Evolutionary conservation across 2,329 filamentous ascomycete genomes (phyloP).

Genomic region (Aspergillus persii): DNA sequence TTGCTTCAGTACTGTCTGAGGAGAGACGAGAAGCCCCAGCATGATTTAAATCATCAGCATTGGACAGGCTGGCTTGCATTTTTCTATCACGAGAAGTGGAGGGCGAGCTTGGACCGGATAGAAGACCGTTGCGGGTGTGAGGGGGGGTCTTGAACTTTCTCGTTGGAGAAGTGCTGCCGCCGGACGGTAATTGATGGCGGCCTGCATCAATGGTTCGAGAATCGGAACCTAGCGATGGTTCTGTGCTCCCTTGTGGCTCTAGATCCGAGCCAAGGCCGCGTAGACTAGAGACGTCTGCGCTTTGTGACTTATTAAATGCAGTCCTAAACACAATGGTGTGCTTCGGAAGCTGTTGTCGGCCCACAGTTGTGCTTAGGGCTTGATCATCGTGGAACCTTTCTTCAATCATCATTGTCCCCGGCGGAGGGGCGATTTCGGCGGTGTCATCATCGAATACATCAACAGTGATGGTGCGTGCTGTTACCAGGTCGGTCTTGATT

Average conservation of each 20-base stretch:
- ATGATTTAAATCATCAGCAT: conserved; percentile 1
- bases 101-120: neutral
- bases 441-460: conserved; percentile 45
- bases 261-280: neutral
- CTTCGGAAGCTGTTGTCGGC: conserved; percentile 36
- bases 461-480: conserved; percentile 47
- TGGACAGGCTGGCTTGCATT: neutral
- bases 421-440: conserved; percentile 44
- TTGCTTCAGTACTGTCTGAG: conserved; percentile 19
- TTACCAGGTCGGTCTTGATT: conserved; percentile 43
- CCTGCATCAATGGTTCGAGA: neutral
- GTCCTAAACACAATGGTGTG: conserved; percentile 48
- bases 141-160: neutral
- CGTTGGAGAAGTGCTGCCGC: neutral
- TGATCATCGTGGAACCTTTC: conserved; percentile 52
- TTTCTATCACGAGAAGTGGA: neutral
- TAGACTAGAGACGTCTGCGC: conserved; percentile 27
- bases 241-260: neutral
- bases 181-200: neutral
- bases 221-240: neutral
- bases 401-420: conserved; percentile 46
- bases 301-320: conserved; percentile 41
- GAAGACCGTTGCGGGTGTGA: neutral
- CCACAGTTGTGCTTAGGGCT: conserved; percentile 36
- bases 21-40: conserved; percentile 11